These are phyloP conservation scores for Athelia sp. DNA, from an alignment of 1,284 basidiomycete species.

Conservation along the genomic window DNA sequence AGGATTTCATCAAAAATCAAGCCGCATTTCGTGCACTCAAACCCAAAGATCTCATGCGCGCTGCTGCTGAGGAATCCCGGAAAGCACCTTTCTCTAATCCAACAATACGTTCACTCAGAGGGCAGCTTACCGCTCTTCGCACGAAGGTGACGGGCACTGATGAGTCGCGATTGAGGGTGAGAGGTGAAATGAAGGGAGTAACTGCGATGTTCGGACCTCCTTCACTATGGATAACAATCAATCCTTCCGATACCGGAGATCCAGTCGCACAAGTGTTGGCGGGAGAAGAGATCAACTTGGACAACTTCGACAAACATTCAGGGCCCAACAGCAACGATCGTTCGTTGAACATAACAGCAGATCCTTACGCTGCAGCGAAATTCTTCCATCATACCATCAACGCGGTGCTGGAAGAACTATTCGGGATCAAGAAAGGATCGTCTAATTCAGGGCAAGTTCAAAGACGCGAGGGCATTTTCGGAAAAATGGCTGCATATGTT, in stretches of 20 bases:
- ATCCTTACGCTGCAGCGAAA: constrained; percentile 32
- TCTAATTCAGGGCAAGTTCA: not conserved
- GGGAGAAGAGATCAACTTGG: constrained; percentile 32
- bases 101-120: not conserved
- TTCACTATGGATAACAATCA: constrained; percentile 23
- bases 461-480: constrained; percentile 12
- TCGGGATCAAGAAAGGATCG: constrained; percentile 20
- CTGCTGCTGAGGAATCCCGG: not conserved
- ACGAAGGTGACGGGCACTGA: constrained; percentile 11
- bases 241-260: constrained; percentile 24
- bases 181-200: constrained; percentile 10
- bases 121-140: not conserved
- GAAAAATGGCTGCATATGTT: constrained; percentile 9
- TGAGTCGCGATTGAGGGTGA: constrained; percentile 6
- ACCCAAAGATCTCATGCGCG: not conserved
- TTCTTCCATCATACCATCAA: constrained; percentile 35
- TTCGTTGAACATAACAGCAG: constrained; percentile 25
- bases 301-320: constrained; percentile 19
- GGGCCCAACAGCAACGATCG: constrained; percentile 22
- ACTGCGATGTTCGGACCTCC: constrained; percentile 9
- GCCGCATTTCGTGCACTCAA: not conserved
- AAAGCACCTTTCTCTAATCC: not conserved
- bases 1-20: constrained; percentile 5
- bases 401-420: constrained; percentile 24
- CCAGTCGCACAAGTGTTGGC: constrained; percentile 33